phyloP scores from a whole-genome alignment of 2,329 filamentous ascomycete species.

The Aureobasidium sp. region DNA sequence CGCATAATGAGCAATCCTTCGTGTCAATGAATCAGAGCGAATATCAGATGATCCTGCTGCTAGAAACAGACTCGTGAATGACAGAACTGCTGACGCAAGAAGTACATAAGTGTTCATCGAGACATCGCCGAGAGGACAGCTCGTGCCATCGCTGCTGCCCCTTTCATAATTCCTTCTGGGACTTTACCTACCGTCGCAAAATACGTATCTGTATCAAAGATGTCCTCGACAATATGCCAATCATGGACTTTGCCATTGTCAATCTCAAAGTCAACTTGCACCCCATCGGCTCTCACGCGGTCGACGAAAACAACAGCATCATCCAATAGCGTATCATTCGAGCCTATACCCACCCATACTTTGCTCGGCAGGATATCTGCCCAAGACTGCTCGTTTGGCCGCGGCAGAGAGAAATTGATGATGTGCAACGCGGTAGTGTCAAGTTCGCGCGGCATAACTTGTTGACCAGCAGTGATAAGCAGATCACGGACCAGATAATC shows the following conservation, averaged over 20 bases:
- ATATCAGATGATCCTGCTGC: no score
- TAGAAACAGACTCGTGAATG: neutral
- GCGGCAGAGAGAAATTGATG: neutral
- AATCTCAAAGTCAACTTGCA: constrained; percentile 1
- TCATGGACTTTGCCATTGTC: constrained; percentile 2
- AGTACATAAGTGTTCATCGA: neutral
- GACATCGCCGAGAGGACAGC: neutral
- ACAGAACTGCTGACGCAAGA: neutral
- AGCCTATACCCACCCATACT: constrained; percentile 8
- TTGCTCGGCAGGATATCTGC: neutral
- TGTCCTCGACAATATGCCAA: neutral
- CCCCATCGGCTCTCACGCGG: neutral
- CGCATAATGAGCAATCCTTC: no score
- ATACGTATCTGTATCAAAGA: neutral
- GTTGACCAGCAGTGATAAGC: neutral
- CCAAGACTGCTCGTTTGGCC: neutral
- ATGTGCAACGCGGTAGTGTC: neutral
- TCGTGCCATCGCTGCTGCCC: neutral
- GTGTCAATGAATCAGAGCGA: no score
- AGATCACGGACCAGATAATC: neutral
- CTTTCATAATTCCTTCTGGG: neutral
- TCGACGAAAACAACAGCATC: constrained; percentile 9
- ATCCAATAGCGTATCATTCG: constrained; percentile 4
- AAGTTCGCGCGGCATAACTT: neutral
- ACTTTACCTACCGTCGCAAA: neutral